A percentile compares a stretch with the other conserved stretches of the same genome.
These are phyloP conservation scores for Suillus cothurnatus DNA, from an alignment of 768 basidiomycete species.

Conservation along the genomic window DNA sequence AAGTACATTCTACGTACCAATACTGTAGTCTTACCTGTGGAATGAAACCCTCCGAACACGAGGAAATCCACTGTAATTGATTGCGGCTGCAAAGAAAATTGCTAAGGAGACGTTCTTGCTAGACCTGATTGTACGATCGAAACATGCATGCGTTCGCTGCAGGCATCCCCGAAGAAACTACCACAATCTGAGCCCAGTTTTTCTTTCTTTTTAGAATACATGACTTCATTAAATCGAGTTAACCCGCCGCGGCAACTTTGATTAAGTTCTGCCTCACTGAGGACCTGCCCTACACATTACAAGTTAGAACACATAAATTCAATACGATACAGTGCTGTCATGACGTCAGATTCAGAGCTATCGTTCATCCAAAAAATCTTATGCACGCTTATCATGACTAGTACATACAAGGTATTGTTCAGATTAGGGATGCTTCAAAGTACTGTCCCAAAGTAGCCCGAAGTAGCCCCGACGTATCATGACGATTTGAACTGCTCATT, in stretches of 20 bases:
- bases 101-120: not conserved
- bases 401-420: not conserved
- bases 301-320: not conserved
- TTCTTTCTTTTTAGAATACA: not conserved
- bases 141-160: not conserved
- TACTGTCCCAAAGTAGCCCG: not conserved
- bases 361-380: not conserved
- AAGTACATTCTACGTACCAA: not conserved
- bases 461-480: conserved; percentile 9
- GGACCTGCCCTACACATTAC: not conserved
- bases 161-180: not conserved
- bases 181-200: not conserved
- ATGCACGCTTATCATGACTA: not conserved
- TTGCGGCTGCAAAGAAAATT: not conserved
- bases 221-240: not conserved
- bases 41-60: not conserved
- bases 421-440: not conserved
- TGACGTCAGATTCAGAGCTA: not conserved
- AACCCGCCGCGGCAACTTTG: not conserved
- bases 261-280: not conserved
- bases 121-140: not conserved
- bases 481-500: conserved; percentile 60
- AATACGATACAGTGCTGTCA: not conserved
- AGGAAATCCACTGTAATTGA: not conserved
- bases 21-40: not conserved